Evolutionary conservation across 805 yeast genomes (phyloP).

Genomic region (Saturnispora halmiae): DNA sequence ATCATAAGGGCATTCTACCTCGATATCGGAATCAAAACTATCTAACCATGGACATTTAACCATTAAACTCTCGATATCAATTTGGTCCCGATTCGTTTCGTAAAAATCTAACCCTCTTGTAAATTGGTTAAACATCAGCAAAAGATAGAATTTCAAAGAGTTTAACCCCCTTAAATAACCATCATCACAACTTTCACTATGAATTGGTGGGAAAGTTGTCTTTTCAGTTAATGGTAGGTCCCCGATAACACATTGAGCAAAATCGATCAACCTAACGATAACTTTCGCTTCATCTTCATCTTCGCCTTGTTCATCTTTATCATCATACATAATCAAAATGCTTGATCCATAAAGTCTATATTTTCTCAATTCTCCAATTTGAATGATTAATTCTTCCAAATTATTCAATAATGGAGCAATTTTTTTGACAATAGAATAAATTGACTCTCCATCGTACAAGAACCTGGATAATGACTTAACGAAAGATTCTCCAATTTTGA

Average conservation of each 20-base stretch:
- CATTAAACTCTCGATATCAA: constrained; percentile 16
- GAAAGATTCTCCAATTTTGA: constrained; percentile 66
- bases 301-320: constrained; percentile 9
- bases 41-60: constrained; percentile 29
- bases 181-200: constrained; percentile 53
- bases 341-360: constrained; percentile 91
- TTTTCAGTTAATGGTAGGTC: constrained; percentile 37
- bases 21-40: constrained; percentile 21
- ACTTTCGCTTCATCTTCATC: constrained; percentile 11
- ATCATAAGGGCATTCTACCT: constrained; percentile 22
- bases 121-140: constrained; percentile 46
- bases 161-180: constrained; percentile 81
- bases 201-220: constrained; percentile 63
- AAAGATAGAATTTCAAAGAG: constrained; percentile 63
- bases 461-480: constrained; percentile 66
- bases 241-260: constrained; percentile 83
- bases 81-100: constrained; percentile 16
- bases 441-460: constrained; percentile 62
- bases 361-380: constrained; percentile 51
- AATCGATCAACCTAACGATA: constrained; percentile 77
- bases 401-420: constrained; percentile 58
- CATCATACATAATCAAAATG: constrained; percentile 77
- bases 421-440: constrained; percentile 52
- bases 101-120: constrained; percentile 36
- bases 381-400: constrained; percentile 46